Base-by-base conservation (phyloP, 148 eudicot genomes). In the Heliamphora exappendiculata region DNA sequence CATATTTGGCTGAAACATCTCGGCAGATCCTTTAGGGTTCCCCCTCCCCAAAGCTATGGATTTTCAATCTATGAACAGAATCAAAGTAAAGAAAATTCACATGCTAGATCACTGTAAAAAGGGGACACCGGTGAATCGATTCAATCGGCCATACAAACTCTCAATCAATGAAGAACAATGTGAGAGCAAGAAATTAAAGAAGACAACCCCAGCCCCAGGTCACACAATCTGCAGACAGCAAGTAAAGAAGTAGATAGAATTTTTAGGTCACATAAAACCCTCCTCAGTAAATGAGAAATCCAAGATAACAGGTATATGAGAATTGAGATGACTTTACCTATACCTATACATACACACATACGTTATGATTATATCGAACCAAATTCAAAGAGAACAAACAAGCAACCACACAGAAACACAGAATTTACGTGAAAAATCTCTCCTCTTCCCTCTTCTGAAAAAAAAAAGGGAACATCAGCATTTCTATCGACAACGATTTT, bases 1-100 rank as follows among this genome's bases (percentile, higher is more conserved):
- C 89, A 90, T 86, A 72, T 86, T 89, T 45, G 90, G 85, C 63
- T 92, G 94, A 90, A 86, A 92, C 97, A 92, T 92, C 76, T 79
- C 84, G 49, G 57, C 49, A 29, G 17, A 59, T 68, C 54, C 60
- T 45, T n/a, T 64, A 53, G 49, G 57, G 42, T 72, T 69, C 26
- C 20, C 65, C 4, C 26, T 37, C 70, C 54, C 51, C 24, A 72
- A 72, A 53, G 37, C 53, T 16, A 17, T 58, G 37, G 31, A 45
- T 36, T 28, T 68, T 39, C 62, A 69, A 75, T 58, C 82, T 80
- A 64, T 36, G 22, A 72, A 51, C 58, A 75, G 1, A 29, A 58
- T 0, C 13, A 60, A 49, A 31, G 62, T 22, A 22, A 57, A 26
- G 7, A 37, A 7, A 20, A 7, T 16, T 34, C 24, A 20, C 7